Evolutionary conservation across 176 grass and related monocot genomes (phyloP).

Genomic region (Elaeis guineensis): DNA sequence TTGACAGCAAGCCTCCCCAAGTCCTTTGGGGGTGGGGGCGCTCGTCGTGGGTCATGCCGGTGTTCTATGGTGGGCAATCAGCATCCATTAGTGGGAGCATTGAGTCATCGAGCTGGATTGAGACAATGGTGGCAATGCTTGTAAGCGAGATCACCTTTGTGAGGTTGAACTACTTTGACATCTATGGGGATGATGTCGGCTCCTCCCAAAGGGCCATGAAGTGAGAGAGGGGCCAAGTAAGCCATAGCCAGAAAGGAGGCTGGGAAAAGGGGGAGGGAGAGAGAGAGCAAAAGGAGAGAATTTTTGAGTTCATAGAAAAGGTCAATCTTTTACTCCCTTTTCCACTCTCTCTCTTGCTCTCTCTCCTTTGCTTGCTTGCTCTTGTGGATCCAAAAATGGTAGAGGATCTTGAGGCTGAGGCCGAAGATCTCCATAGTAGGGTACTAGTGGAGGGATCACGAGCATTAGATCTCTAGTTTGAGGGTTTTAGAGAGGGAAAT

Average conservation of each 20-base stretch:
- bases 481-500: neutral
- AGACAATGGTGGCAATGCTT: neutral
- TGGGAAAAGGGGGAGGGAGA: no score
- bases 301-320: no score
- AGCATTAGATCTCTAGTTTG: neutral
- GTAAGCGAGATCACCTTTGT: slow-evolving; percentile 5
- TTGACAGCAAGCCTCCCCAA: slow-evolving; percentile 3
- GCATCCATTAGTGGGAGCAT: slow-evolving; percentile 61
- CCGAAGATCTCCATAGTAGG: neutral
- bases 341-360: slow-evolving; percentile 1
- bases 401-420: neutral
- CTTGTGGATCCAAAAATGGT: slow-evolving; percentile 4
- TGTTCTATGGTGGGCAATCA: slow-evolving; percentile 43
- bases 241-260: no score
- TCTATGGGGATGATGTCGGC: slow-evolving; percentile 2
- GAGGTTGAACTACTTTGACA: slow-evolving; percentile 5
- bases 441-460: neutral
- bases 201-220: neutral
- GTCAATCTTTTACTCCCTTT: neutral
- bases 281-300: no score
- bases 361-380: slow-evolving; percentile 41
- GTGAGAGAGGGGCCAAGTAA: neutral
- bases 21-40: neutral
- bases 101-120: slow-evolving; percentile 42
- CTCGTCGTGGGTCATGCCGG: slow-evolving; percentile 16